These are phyloP conservation scores for Mycotypha africana DNA, from an alignment of 371 early-diverging fungal species.

Conservation along the genomic window DNA sequence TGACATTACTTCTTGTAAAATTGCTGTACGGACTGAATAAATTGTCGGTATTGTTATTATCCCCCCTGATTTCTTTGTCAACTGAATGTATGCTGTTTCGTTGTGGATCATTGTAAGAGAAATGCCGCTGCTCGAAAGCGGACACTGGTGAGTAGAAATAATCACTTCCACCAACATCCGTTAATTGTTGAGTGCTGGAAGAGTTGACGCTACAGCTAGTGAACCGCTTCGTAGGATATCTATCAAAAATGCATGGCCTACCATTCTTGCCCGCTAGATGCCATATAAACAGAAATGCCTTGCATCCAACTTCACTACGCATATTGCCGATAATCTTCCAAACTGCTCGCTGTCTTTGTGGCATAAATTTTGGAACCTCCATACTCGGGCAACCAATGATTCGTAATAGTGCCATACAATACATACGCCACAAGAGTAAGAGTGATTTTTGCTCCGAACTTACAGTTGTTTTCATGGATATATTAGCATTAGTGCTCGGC, in stretches of 20 bases:
- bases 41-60: slow-evolving; percentile 2
- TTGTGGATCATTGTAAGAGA: slow-evolving; percentile 2
- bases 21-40: not conserved
- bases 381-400: slow-evolving; percentile 53
- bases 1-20: not conserved
- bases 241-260: not conserved
- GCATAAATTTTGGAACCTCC: slow-evolving; percentile 52
- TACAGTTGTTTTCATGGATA: not conserved
- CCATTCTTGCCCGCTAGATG: slow-evolving; percentile 21
- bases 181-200: not conserved
- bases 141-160: not conserved
- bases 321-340: slow-evolving; percentile 61
- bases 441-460: not conserved
- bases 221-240: too few relatives aligned
- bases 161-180: not conserved
- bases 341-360: slow-evolving; percentile 54
- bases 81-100: slow-evolving; percentile 16
- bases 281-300: slow-evolving; percentile 54
- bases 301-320: slow-evolving; percentile 53
- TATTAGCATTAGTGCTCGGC: not conserved
- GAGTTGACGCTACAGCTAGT: too few relatives aligned
- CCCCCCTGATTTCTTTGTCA: too few relatives aligned
- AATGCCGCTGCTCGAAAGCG: not conserved
- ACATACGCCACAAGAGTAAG: slow-evolving; percentile 50
- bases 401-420: slow-evolving; percentile 48